phyloP scores from a whole-genome alignment of 805 yeast species.

The Teunomyces lycoperdinae region DNA sequence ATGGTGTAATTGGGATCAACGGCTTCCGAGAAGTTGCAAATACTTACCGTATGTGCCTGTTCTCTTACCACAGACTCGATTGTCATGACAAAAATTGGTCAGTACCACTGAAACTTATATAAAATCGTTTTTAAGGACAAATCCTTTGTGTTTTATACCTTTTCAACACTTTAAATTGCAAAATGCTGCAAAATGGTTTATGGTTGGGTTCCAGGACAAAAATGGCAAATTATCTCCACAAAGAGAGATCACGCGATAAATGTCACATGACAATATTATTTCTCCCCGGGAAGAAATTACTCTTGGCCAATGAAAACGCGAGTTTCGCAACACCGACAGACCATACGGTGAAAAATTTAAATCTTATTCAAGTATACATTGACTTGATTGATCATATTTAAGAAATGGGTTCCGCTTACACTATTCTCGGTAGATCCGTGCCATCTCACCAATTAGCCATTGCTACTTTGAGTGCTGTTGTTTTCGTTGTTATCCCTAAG shows the following conservation, averaged over 20 bases:
- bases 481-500: slow-evolving; percentile 63
- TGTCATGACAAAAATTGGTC: background rate
- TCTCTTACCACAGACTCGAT: background rate
- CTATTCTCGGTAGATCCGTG: slow-evolving; percentile 78
- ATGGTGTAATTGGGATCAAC: background rate
- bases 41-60: background rate
- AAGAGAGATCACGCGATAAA: background rate
- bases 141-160: too few species aligned
- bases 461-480: slow-evolving; percentile 73
- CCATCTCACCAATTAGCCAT: slow-evolving; percentile 81
- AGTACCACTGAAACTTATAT: background rate
- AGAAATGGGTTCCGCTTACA: slow-evolving; percentile 80
- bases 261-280: background rate
- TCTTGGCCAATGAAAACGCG: background rate
- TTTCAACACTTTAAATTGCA: too few species aligned
- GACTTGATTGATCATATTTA: slow-evolving; percentile 4
- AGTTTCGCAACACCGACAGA: background rate
- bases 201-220: too few species aligned
- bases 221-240: background rate
- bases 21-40: background rate
- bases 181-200: too few species aligned
- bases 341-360: slow-evolving; percentile 3
- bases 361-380: background rate
- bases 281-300: background rate
- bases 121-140: background rate